A percentile compares a stretch with the other conserved stretches of the same genome.
phyloP scores from a whole-genome alignment of 345 rosid species.

The Alliaria petiolata region DNA sequence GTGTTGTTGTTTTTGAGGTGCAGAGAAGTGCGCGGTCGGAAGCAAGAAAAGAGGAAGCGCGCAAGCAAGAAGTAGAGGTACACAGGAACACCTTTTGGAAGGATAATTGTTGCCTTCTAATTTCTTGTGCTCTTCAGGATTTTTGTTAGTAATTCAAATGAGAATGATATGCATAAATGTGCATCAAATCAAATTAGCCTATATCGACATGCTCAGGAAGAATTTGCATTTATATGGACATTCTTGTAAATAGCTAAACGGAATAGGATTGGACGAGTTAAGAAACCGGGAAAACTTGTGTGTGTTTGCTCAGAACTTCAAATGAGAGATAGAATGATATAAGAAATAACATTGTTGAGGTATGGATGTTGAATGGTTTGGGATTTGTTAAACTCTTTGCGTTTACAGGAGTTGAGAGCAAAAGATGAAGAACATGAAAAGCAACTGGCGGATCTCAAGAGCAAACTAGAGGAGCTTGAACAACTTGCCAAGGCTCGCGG shows the following conservation, averaged over 20 bases:
- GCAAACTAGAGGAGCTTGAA: slow-evolving; percentile 67
- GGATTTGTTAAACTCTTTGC: neutral
- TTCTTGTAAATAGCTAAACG: neutral
- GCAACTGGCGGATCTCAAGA: slow-evolving; percentile 54
- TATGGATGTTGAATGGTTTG: neutral
- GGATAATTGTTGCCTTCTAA: neutral
- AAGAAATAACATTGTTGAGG: slow-evolving; percentile 3
- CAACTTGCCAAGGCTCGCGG: slow-evolving; percentile 65
- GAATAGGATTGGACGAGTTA: neutral
- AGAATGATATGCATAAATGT: neutral
- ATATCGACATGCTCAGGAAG: neutral
- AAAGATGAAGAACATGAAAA: slow-evolving; percentile 59
- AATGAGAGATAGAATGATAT: too few species aligned
- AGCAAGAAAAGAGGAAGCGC: slow-evolving; percentile 75
- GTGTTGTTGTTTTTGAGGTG: slow-evolving; percentile 73
- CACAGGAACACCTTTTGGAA: neutral
- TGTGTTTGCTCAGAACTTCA: too few species aligned
- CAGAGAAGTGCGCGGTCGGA: slow-evolving; percentile 91
- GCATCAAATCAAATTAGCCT: neutral
- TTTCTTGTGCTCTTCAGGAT: neutral
- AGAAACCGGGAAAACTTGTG: neutral
- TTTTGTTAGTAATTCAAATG: neutral
- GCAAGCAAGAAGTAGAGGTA: slow-evolving; percentile 75
- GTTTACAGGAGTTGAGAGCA: slow-evolving; percentile 52
- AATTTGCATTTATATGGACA: neutral